Evolutionary conservation across 345 rosid genomes (phyloP).

Genomic region (Arabis hirsuta): DNA sequence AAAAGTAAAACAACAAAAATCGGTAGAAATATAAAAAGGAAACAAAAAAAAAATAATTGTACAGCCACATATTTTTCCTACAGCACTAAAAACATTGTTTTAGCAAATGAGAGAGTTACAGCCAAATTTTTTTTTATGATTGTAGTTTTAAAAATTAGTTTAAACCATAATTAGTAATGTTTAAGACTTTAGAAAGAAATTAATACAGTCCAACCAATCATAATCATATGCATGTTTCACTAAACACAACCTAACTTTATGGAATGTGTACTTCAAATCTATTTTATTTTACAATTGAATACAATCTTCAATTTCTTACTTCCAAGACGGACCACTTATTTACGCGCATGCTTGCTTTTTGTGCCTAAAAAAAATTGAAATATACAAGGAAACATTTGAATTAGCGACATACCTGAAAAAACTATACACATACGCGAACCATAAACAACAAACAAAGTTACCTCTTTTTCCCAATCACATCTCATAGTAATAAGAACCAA

Average conservation of each 20-base stretch:
- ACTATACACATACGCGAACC: background rate
- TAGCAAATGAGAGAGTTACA: too few relatives aligned
- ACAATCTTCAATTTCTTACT: background rate
- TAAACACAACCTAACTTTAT: background rate
- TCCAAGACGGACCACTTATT: background rate
- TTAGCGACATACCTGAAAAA: background rate
- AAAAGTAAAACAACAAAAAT: too few relatives aligned
- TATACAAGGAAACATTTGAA: background rate
- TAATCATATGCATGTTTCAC: background rate
- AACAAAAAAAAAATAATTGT: too few relatives aligned
- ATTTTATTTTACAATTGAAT: background rate
- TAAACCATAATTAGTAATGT: too few relatives aligned
- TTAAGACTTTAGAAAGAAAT: too few relatives aligned
- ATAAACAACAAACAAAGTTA: background rate
- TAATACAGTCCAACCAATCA: too few relatives aligned
- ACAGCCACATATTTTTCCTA: too few relatives aligned
- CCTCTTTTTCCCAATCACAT: constrained; percentile 69
- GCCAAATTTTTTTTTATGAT: too few relatives aligned
- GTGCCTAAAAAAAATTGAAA: constrained; percentile 11
- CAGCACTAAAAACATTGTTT: too few relatives aligned
- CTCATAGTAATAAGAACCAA: constrained; percentile 49
- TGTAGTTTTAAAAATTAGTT: too few relatives aligned
- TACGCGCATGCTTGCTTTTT: constrained; percentile 20
- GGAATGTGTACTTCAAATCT: background rate
- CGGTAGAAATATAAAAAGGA: too few relatives aligned